A percentile compares a stretch with the other conserved stretches of the same genome.
Evolutionary conservation across 257 asterid species (phyloP).

Genomic region (Gentiana macrophylla): DNA sequence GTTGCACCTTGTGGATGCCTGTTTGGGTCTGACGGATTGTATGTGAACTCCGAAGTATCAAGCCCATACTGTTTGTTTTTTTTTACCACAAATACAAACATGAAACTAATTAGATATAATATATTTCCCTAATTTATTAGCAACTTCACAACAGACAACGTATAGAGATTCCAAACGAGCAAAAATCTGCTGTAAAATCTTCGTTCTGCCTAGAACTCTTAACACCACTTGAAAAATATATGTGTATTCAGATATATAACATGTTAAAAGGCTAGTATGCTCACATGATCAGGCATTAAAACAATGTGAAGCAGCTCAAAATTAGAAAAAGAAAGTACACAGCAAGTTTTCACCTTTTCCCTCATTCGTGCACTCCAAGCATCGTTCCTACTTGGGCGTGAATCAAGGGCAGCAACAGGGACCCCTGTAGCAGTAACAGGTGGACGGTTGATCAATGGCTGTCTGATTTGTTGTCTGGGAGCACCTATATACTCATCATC

Average conservation of each 20-base stretch:
- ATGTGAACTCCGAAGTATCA: constrained; percentile 90
- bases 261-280: no score
- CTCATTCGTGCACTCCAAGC: constrained; percentile 99
- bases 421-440: constrained; percentile 66
- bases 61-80: constrained; percentile 69
- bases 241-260: no score
- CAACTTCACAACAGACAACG: background rate
- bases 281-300: background rate
- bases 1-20: constrained; percentile 55
- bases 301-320: background rate
- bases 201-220: no score
- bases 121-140: background rate
- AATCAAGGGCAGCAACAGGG: constrained; percentile 66
- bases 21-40: constrained; percentile 79
- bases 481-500: constrained; percentile 81
- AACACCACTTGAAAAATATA: no score
- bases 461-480: constrained; percentile 83
- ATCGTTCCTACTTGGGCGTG: constrained; percentile 86
- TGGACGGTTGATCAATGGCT: constrained; percentile 61
- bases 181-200: no score
- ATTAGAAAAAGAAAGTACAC: background rate
- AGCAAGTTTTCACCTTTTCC: constrained; percentile 53
- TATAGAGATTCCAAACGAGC: background rate
- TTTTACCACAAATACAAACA: constrained; percentile 1
- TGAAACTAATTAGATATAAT: constrained; percentile 3